phyloP scores from a whole-genome alignment of 306 rosid genomes.

The Prunus salicina region DNA sequence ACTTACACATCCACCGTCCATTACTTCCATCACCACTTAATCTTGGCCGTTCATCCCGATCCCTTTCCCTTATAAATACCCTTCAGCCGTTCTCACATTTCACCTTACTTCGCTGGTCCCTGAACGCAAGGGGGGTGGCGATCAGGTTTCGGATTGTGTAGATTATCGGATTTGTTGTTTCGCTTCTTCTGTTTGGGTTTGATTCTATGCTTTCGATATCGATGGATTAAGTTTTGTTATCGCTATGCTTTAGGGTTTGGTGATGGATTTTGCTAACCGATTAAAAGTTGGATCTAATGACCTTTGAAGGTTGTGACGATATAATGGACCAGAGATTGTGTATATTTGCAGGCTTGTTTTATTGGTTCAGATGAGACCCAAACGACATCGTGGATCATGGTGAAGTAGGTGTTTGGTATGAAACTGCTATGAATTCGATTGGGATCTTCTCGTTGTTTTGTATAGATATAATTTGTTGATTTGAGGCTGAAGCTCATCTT shows the following conservation, averaged over 20 bases:
- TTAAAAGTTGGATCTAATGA: background rate
- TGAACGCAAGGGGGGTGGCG: background rate
- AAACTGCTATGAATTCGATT: too few relatives aligned
- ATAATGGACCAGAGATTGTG: too few relatives aligned
- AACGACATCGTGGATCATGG: too few relatives aligned
- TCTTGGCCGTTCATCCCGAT: background rate
- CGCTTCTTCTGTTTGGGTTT: background rate
- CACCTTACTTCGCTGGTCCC: too few relatives aligned
- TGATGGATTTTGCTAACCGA: background rate
- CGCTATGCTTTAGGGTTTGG: background rate
- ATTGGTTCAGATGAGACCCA: too few relatives aligned
- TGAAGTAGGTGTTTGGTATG: too few relatives aligned
- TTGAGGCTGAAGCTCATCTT: too few relatives aligned
- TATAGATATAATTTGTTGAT: background rate
- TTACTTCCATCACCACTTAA: background rate
- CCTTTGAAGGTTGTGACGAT: background rate
- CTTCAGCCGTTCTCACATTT: background rate
- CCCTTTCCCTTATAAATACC: background rate
- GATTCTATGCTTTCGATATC: background rate
- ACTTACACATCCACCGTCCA: background rate
- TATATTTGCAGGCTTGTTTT: too few relatives aligned
- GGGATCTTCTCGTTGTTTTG: too few relatives aligned
- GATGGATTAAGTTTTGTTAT: background rate
- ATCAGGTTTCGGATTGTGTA: background rate
- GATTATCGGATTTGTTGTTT: background rate